Conservation (phyloP, 257 asterid genomes). For the Fraxinus quadrangulata region DNA sequence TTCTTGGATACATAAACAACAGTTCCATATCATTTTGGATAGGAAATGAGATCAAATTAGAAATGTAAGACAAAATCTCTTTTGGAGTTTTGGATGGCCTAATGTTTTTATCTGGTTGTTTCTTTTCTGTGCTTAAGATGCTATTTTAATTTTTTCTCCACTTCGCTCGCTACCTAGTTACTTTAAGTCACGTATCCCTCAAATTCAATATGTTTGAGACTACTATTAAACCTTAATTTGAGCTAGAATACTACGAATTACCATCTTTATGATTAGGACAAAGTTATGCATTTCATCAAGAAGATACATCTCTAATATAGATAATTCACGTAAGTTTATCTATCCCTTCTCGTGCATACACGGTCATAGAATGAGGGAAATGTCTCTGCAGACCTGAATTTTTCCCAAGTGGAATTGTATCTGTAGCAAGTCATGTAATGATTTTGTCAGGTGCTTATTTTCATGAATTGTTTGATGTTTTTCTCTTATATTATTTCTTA, state of each 20-base stretch:
- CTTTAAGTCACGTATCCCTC: neutral
- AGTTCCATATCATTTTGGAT: neutral
- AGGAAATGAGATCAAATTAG: neutral
- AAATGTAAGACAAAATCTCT: neutral
- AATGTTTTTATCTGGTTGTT: neutral
- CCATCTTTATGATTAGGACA: neutral
- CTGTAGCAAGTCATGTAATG: neutral
- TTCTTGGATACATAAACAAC: neutral
- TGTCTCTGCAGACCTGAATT: neutral
- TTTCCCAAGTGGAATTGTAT: neutral
- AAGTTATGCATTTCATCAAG: neutral
- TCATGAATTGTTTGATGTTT: constrained; percentile 16
- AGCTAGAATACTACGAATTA: neutral
- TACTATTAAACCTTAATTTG: neutral
- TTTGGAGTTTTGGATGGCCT: neutral
- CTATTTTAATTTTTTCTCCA: neutral
- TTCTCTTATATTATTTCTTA: constrained; percentile 26
- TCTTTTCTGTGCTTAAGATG: neutral
- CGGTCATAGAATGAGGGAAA: neutral
- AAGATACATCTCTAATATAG: neutral
- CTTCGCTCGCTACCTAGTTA: neutral
- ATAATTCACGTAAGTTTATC: neutral
- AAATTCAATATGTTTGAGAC: neutral
- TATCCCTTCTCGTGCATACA: neutral
- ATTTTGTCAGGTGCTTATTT: neutral